phyloP scores from a whole-genome alignment of 179 eudicot genomes.

The Dionaea muscipula region DNA sequence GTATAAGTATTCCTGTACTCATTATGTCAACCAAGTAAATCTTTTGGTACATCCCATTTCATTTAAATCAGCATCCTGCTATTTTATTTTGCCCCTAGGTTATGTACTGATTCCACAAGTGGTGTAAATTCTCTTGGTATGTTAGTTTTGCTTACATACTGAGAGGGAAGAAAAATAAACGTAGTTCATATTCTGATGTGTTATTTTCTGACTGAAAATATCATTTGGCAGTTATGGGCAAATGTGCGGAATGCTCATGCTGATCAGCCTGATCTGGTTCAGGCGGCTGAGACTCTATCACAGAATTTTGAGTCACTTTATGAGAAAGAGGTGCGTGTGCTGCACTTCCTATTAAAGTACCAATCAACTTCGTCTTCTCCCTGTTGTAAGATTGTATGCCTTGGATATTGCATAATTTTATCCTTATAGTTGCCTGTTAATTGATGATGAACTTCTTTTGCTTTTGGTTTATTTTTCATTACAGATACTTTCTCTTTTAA shows the following conservation, averaged over 20 bases:
- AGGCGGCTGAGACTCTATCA: constrained; percentile 43
- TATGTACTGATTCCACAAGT: neutral
- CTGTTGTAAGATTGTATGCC: neutral
- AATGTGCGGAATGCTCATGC: constrained; percentile 48
- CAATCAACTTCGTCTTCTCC: neutral
- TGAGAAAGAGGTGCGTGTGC: constrained; percentile 57
- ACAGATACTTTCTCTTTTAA: constrained; percentile 53
- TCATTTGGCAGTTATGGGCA: constrained; percentile 57
- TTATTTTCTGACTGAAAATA: constrained; percentile 13
- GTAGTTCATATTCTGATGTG: neutral
- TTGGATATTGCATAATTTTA: neutral
- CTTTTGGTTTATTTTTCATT: constrained; percentile 9
- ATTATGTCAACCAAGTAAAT: too few species aligned
- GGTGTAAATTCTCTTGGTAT: neutral
- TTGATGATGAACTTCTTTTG: neutral
- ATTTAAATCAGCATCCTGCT: too few species aligned
- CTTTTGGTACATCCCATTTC: too few species aligned
- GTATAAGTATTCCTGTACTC: too few species aligned
- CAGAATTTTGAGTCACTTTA: constrained; percentile 53
- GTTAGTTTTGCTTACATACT: neutral
- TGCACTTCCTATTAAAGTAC: neutral
- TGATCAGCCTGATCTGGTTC: constrained; percentile 52
- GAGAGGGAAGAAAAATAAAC: neutral
- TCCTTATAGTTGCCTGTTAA: neutral
- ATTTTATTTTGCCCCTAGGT: too few species aligned